phyloP scores from a whole-genome alignment of 345 rosid species.

The Salix caprea region DNA sequence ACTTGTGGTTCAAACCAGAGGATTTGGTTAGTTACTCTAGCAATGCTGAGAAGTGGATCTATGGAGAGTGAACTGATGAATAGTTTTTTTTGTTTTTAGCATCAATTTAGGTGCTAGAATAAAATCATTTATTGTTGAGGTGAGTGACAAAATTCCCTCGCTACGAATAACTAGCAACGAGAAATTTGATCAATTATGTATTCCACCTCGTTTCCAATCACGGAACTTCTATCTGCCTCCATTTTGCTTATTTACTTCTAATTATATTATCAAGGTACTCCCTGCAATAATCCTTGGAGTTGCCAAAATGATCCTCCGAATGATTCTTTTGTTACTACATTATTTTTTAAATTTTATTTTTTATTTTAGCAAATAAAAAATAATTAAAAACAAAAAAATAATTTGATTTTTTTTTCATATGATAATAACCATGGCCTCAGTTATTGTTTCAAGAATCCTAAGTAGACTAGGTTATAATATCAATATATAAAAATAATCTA shows the following conservation, averaged over 20 bases:
- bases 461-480: too few relatives aligned
- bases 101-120: slow-evolving; percentile 27
- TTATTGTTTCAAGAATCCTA: too few relatives aligned
- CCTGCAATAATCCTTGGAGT: not conserved
- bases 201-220: not conserved
- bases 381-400: too few relatives aligned
- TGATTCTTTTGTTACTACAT: not conserved
- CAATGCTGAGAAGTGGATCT: slow-evolving; percentile 91
- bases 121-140: slow-evolving; percentile 17
- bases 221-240: not conserved
- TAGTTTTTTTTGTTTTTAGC: not conserved
- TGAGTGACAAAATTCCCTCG: not conserved
- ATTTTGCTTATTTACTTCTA: not conserved
- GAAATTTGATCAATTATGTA: slow-evolving; percentile 6
- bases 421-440: too few relatives aligned
- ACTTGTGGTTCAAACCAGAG: slow-evolving; percentile 90
- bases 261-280: not conserved
- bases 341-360: too few relatives aligned
- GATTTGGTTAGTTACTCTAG: slow-evolving; percentile 77
- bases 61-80: slow-evolving; percentile 55
- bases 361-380: too few relatives aligned
- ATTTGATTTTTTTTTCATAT: too few relatives aligned
- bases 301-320: not conserved
- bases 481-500: too few relatives aligned
- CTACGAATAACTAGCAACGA: not conserved